Evolutionary conservation across 2,329 filamentous ascomycete genomes (phyloP).

Genomic region (Fusarium multiceps): DNA sequence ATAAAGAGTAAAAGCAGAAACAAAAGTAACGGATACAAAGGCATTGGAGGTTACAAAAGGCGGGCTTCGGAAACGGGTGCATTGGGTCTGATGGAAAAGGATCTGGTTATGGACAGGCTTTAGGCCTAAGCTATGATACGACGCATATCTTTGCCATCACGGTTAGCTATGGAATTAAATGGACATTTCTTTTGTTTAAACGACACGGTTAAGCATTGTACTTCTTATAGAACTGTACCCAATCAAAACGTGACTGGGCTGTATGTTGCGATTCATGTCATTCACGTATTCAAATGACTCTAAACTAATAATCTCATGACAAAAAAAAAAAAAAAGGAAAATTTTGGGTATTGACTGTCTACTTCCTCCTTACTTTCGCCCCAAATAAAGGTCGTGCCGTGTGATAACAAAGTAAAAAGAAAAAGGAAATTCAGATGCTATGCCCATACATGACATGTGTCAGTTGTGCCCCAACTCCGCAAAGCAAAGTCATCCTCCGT

Average conservation of each 20-base stretch:
- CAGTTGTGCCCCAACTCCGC: conserved; percentile 42
- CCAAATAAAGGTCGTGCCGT: conserved; percentile 35
- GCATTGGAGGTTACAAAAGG: conserved; percentile 53
- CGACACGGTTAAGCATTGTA: not conserved
- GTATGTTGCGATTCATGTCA: not conserved
- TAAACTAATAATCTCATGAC: conserved; percentile 15
- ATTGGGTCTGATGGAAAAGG: conserved; percentile 37
- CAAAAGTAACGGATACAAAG: conserved; percentile 55
- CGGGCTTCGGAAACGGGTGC: conserved; percentile 61
- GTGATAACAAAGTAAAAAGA: conserved; percentile 25
- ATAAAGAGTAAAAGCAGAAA: conserved; percentile 56
- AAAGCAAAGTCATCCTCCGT: conserved; percentile 40
- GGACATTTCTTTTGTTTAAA: conserved; percentile 36
- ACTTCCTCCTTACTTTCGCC: conserved; percentile 43
- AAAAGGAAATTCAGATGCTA: conserved; percentile 33
- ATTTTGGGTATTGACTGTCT: conserved; percentile 49
- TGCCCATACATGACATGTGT: conserved; percentile 40
- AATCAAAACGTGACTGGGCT: not conserved
- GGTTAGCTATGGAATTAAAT: conserved; percentile 36
- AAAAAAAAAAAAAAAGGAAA: conserved; percentile 43
- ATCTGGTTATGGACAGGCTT: conserved; percentile 32
- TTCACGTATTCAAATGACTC: conserved; percentile 14
- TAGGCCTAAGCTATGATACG: conserved; percentile 32
- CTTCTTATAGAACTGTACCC: not conserved
- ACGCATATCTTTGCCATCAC: conserved; percentile 26